Conservation (phyloP, 148 eudicot species). For the Oxyria digyna region DNA sequence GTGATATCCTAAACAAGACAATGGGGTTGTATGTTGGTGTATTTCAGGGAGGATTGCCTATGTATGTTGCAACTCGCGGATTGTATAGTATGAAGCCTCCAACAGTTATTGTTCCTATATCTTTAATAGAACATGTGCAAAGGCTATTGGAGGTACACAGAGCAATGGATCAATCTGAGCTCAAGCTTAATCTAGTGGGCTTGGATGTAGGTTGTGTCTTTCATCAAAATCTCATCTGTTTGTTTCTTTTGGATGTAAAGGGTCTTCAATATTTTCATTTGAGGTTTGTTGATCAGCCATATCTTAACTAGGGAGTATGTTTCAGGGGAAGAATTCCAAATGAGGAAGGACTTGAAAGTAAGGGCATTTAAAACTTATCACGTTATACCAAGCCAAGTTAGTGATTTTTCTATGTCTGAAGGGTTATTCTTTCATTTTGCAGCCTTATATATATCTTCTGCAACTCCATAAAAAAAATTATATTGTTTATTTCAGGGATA, state of each 20-base stretch:
- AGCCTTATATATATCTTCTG: conserved; percentile 2
- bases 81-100: conserved; percentile 78
- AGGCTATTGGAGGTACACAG: conserved; percentile 81
- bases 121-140: conserved; percentile 53
- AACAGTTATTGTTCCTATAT: conserved; percentile 69
- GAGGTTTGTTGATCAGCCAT: background rate
- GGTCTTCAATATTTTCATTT: background rate
- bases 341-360: conserved; percentile 73
- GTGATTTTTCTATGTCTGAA: background rate
- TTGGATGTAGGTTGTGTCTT: conserved; percentile 60
- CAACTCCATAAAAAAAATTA: background rate
- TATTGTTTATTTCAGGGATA: conserved; percentile 48
- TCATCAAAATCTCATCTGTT: background rate
- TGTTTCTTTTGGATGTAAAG: background rate
- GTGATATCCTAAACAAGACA: background rate
- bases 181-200: conserved; percentile 57
- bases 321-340: conserved; percentile 63
- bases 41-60: conserved; percentile 75
- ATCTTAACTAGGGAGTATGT: background rate
- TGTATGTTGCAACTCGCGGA: conserved; percentile 96
- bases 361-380: conserved; percentile 79
- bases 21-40: background rate
- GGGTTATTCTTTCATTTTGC: background rate
- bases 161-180: conserved; percentile 82
- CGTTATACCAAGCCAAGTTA: conserved; percentile 80